Evolutionary conservation across 192 early-diverging fungal genomes (phyloP), one percentile per base, ranked within the genome.

Genomic region (Spizellomyces punctatus): DNA sequence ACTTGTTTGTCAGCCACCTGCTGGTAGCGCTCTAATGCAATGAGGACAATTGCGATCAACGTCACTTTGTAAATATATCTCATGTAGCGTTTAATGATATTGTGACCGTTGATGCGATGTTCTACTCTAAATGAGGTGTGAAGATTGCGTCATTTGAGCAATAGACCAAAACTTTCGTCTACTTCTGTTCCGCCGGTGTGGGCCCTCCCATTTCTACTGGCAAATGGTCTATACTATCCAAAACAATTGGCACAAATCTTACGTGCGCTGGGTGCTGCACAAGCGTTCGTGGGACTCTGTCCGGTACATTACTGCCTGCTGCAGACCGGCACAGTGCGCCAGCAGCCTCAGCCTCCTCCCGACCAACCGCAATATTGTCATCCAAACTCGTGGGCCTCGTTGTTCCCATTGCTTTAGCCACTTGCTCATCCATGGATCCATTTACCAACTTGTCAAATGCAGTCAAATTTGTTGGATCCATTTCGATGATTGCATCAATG

Each of bases 401-500:
- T 9, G 42, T 10, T 21, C 12, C 6, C 59, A 14, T n/a, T 36
- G 57, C 22, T 70, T 43, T 27, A 12, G 48, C 8, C 19, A 58
- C 56, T 21, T 19, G 19, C 36, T 7, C 44, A 19, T 6, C 49
- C 10, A 10, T 27, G n/a, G 46, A 57, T 21, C 27, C 21, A 6
- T 14, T 61, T 36, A 36, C 27, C 27, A 36, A 36, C 27, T 36
- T 36, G 27, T 36, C 3, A 36, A 36, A 36, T 41, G 44, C 7
- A 9, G 27, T 21, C 42, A 21, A 12, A 12, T 56, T 55, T 44
- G 44, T 36, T 21, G 54, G 66, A 55, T 76, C 65, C 19, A 59
- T 61, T 64, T 73, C 74, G 48, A 81, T 75, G 47, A 76, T 72
- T 4, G 61, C 78, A 74, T 86, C 84, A 3, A 86, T 66, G n/a